Conservation (phyloP, 225 moss, liverwort and hornwort genomes). For the Pseudoscleropodium purum region DNA sequence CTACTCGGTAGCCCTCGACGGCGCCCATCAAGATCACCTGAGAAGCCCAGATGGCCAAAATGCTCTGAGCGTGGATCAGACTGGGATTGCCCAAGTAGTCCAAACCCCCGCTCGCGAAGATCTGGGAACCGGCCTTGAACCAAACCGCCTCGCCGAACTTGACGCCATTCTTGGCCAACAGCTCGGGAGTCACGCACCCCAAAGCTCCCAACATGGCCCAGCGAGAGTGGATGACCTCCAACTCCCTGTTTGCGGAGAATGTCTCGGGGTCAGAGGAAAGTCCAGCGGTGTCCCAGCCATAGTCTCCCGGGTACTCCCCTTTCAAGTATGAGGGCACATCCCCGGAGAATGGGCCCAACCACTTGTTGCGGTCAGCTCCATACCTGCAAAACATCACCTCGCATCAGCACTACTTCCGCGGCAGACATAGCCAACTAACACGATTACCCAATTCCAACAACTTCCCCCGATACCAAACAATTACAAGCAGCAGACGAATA, state of each 20-base stretch:
- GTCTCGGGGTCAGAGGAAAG: not conserved
- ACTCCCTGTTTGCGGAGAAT: not conserved
- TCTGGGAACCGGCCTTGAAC: slow-evolving; percentile 5
- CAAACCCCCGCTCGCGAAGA: slow-evolving; percentile 3
- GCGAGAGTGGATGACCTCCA: not conserved
- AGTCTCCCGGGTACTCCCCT: not conserved
- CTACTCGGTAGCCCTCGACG: slow-evolving; percentile 9
- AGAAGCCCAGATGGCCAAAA: not conserved
- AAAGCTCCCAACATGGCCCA: not conserved
- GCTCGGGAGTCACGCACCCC: not conserved
- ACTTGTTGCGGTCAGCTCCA: not conserved
- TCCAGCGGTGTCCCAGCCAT: not conserved
- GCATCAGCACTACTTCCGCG: not conserved
- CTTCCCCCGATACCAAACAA: not conserved
- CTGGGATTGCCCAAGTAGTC: slow-evolving; percentile 7
- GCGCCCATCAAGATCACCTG: slow-evolving; percentile 11
- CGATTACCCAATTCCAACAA: not conserved
- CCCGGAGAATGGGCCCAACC: not conserved
- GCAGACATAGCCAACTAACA: not conserved
- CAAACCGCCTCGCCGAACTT: not conserved
- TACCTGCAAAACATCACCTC: not conserved
- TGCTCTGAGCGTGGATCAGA: slow-evolving; percentile 1
- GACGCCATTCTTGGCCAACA: not conserved
- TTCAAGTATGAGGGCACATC: not conserved
- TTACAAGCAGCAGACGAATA: not conserved